Evolutionary conservation across 768 basidiomycete genomes (phyloP).

Genomic region (Boletus vinaceobasis): DNA sequence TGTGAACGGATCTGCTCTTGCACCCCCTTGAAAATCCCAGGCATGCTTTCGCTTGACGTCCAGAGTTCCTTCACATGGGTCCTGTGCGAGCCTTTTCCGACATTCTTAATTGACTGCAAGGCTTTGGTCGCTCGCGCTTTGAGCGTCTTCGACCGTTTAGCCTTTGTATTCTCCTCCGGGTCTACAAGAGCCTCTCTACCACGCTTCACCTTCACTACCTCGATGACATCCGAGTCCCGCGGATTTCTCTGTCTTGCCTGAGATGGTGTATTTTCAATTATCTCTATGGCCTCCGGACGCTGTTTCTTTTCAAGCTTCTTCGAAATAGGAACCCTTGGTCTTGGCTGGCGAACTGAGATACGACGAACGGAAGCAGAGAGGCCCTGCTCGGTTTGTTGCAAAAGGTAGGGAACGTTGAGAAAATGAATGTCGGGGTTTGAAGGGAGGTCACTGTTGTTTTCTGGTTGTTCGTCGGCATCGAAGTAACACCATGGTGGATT

Average conservation of each 20-base stretch:
- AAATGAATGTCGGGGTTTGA: constrained; percentile 31
- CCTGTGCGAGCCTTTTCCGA: constrained; percentile 35
- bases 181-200: constrained; percentile 21
- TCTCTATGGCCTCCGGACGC: constrained; percentile 26
- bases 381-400: constrained; percentile 12
- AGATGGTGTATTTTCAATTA: constrained; percentile 20
- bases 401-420: constrained; percentile 31
- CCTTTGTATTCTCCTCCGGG: constrained; percentile 21
- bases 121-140: constrained; percentile 46
- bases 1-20: constrained; percentile 22
- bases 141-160: constrained; percentile 40
- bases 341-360: constrained; percentile 6
- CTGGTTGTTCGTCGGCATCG: constrained; percentile 41
- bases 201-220: constrained; percentile 58
- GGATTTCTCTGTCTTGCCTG: constrained; percentile 28
- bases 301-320: constrained; percentile 32
- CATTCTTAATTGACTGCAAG: constrained; percentile 44
- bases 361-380: constrained; percentile 1
- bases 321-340: constrained; percentile 4
- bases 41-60: constrained; percentile 28
- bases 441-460: constrained; percentile 13
- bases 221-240: constrained; percentile 50
- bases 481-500: constrained; percentile 57
- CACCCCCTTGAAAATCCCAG: constrained; percentile 25
- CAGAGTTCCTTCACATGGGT: constrained; percentile 40